Evolutionary conservation across 1,284 basidiomycete genomes (phyloP), one percentile per base, ranked within the genome.

Genomic region (Leccinum subrobustum): DNA sequence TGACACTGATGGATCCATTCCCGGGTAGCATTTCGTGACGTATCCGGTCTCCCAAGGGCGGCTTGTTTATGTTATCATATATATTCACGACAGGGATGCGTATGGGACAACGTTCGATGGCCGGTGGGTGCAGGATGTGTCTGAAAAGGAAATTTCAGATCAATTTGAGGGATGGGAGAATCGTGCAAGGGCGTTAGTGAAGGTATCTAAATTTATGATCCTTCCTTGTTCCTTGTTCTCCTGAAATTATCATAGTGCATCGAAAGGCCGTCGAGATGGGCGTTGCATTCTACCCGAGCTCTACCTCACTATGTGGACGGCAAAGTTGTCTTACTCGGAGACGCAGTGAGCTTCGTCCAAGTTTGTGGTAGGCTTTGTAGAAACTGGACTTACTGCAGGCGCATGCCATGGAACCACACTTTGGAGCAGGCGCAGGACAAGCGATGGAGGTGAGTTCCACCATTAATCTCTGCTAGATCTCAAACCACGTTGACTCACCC

Each of bases 41-140:
- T 83, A 78, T 67, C 78, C 80, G 0, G 73, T 83, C 48, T 75
- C 78, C n/a, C 72, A 75, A 42, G 79, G 79, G 0, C 68, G 63
- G 8, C 60, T 76, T 11, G 67, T 83, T 58, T 83, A 82, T 58
- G 68, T 82, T 31, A 80, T 78, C 12, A 74, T 76, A 2, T 76
- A 78, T 39, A 52, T 62, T 27, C 72, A 74, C 27, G 66, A 75
- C 9, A 68, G 66, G 20, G 69, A 70, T 6, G 67, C 70, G 16
- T 79, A 79, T 55, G 75, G 75, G 20, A 74, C 76, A 6, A 57
- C 60, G 3, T 75, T 73, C 59, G 67, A 77, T 6, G 76, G 74
- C 3, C 71, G 71, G 8, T 78, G 74, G 73, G 76, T 79, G 4
- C 55, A 57, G 18, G 66, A 76, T 23, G 76, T 59, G 20, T 66